phyloP scores from a whole-genome alignment of 2,329 filamentous ascomycete genomes.

The Fusarium abutilonis region DNA sequence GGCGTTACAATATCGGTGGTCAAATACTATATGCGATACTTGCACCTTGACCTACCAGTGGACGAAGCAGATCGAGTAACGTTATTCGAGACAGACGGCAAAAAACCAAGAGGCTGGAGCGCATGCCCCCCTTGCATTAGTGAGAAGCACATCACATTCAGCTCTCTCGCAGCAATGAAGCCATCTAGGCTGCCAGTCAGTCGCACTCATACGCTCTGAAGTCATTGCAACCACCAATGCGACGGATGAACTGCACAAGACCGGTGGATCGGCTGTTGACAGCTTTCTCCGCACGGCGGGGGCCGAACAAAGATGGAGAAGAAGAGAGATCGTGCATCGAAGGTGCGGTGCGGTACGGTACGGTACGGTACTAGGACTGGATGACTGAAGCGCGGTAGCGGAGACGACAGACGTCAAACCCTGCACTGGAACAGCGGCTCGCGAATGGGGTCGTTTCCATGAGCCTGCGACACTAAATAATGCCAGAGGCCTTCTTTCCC shows the following conservation, averaged over 20 bases:
- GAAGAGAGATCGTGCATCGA: conserved; percentile 43
- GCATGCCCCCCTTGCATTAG: conserved; percentile 33
- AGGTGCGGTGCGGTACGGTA: no score
- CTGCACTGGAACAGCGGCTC: conserved; percentile 39
- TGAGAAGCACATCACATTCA: conserved; percentile 16
- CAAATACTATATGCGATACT: conserved; percentile 11
- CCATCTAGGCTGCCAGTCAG: background rate
- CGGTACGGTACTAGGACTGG: conserved; percentile 33
- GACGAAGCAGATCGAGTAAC: conserved; percentile 10
- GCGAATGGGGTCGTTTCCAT: conserved; percentile 45
- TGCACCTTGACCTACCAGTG: background rate
- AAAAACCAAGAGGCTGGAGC: conserved; percentile 11
- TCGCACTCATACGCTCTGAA: conserved; percentile 1
- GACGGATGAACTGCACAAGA: conserved; percentile 19
- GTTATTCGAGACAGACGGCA: conserved; percentile 1
- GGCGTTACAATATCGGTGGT: conserved; percentile 9
- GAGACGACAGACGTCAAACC: conserved; percentile 38
- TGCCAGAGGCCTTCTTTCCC: conserved; percentile 34
- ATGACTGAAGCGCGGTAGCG: conserved; percentile 35
- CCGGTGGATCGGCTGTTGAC: conserved; percentile 38
- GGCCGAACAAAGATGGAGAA: conserved; percentile 33
- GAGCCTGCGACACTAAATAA: conserved; percentile 31
- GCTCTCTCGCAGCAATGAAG: conserved; percentile 17
- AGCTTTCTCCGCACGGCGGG: conserved; percentile 43
- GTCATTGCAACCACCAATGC: conserved; percentile 23